Conservation (phyloP, 129 eudicot species). For the Centella asiatica region DNA sequence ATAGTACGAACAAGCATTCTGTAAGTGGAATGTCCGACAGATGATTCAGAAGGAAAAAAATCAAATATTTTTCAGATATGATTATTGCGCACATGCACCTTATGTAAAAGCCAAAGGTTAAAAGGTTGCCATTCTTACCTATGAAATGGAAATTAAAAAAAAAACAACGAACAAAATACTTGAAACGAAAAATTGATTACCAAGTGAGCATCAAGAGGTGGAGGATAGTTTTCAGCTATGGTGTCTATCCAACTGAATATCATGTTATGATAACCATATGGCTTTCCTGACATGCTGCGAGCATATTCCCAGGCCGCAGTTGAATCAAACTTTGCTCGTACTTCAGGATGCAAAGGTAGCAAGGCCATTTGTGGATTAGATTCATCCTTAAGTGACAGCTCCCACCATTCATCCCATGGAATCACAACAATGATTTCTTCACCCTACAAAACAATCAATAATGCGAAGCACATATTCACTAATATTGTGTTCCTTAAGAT, state of each 20-base stretch:
- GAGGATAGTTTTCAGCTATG: slow-evolving; percentile 89
- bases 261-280: slow-evolving; percentile 99
- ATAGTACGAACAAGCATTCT: too few relatives aligned
- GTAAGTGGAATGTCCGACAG: too few relatives aligned
- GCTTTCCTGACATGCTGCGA: slow-evolving; percentile 84
- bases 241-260: slow-evolving; percentile 99
- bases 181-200: slow-evolving; percentile 23
- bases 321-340: slow-evolving; percentile 72
- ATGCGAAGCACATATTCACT: background rate
- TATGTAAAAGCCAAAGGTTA: too few relatives aligned
- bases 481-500: background rate
- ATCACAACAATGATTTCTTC: slow-evolving; percentile 86
- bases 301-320: slow-evolving; percentile 99
- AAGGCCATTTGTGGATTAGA: slow-evolving; percentile 97
- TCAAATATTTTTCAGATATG: too few relatives aligned
- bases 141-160: too few relatives aligned
- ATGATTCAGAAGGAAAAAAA: too few relatives aligned
- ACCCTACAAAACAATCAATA: slow-evolving; percentile 45
- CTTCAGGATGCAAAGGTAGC: slow-evolving; percentile 83
- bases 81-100: too few relatives aligned
- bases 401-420: slow-evolving; percentile 99
- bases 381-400: slow-evolving; percentile 75
- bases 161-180: too few relatives aligned
- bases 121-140: too few relatives aligned
- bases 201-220: slow-evolving; percentile 99